Evolutionary conservation across 116 monocot genomes (phyloP).

Genomic region (Trichopus zeylanicus): DNA sequence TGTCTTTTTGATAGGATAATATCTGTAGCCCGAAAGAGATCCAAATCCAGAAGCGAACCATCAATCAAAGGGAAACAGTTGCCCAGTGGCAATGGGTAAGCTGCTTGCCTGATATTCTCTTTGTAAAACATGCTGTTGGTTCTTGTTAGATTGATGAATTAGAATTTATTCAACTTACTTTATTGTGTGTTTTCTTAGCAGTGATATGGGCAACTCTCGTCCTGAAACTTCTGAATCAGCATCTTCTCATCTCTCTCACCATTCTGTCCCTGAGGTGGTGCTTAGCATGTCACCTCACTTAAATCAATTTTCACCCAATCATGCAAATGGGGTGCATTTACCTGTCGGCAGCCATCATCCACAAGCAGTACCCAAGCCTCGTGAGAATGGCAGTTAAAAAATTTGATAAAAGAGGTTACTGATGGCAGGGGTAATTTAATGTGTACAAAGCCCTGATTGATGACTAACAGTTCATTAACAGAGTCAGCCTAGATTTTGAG

Average conservation of each 20-base stretch:
- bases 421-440: too few species aligned
- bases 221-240: conserved; percentile 25
- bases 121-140: not conserved
- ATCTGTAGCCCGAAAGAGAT: conserved; percentile 27
- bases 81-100: conserved; percentile 43
- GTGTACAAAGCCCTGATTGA: not conserved
- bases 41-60: conserved; percentile 29
- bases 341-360: conserved; percentile 10
- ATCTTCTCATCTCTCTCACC: conserved; percentile 16
- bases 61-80: conserved; percentile 29
- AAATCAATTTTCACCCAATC: not conserved
- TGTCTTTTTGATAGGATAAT: conserved; percentile 31
- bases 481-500: not conserved
- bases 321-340: conserved; percentile 6
- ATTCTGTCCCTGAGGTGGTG: conserved; percentile 27
- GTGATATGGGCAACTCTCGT: conserved; percentile 18
- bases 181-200: conserved; percentile 3
- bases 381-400: conserved; percentile 13
- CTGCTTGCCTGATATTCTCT: conserved; percentile 4
- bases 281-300: conserved; percentile 22
- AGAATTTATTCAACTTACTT: not conserved
- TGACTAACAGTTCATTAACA: not conserved
- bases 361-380: conserved; percentile 22
- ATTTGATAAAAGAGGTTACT: not conserved
- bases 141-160: not conserved